Conservation (phyloP, 2,329 filamentous ascomycete genomes). For the Dothideomycetidae sp. region DNA sequence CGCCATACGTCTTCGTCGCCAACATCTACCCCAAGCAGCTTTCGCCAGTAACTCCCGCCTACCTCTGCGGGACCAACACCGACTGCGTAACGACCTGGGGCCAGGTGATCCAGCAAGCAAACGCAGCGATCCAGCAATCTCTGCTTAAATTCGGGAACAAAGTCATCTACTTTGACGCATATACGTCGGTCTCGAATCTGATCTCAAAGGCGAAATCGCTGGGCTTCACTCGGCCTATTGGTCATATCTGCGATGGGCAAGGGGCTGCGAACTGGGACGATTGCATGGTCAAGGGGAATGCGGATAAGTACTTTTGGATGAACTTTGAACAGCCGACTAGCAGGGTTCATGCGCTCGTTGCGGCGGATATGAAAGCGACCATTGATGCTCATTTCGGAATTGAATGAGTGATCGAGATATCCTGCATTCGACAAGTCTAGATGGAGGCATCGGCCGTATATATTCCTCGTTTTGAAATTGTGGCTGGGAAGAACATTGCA, state of each 20-base stretch:
- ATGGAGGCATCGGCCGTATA: too few species aligned
- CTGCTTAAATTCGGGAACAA: constrained; percentile 13
- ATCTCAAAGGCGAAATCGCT: constrained; percentile 12
- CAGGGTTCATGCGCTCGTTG: constrained; percentile 14
- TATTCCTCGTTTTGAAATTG: too few species aligned
- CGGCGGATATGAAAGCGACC: constrained; percentile 15
- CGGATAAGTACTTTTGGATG: constrained; percentile 15
- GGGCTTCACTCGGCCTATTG: constrained; percentile 14
- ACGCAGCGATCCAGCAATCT: constrained; percentile 13
- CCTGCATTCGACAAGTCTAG: too few species aligned
- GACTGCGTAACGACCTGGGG: constrained; percentile 12
- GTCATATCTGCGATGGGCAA: constrained; percentile 14
- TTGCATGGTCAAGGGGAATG: constrained; percentile 14
- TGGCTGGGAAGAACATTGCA: too few species aligned
- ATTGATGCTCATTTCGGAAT: constrained; percentile 16
- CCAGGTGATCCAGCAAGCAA: constrained; percentile 13
- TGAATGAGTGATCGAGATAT: too few species aligned
- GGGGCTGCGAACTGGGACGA: constrained; percentile 11
- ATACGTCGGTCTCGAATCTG: constrained; percentile 12
- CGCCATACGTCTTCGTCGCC: constrained; percentile 16
- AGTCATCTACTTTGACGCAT: constrained; percentile 16
- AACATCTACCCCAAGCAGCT: constrained; percentile 17
- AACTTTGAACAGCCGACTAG: constrained; percentile 15
- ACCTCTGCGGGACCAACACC: constrained; percentile 12
- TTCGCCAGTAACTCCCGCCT: constrained; percentile 14